Evolutionary conservation across 164 flowering plant genomes (phyloP), one percentile per base, ranked within the genome.

Genomic region (Paratinospora sagittata): DNA sequence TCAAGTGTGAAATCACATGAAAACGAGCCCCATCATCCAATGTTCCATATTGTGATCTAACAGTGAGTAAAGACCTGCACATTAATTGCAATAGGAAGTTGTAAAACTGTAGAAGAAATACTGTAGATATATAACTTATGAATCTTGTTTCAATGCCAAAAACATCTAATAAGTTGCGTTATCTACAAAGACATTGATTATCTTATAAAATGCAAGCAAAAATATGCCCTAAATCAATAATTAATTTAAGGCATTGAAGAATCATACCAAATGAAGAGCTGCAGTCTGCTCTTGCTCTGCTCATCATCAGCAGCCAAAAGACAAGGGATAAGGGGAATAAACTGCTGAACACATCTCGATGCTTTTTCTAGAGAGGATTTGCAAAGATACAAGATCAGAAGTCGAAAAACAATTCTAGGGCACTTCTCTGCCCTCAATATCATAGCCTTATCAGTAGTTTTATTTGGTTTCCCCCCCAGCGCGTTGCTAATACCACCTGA

Each of bases 401-500:
- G 90, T 41, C 96, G 86, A 74, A 87, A 86, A 67, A 91, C 82
- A 78, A 91, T 86, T 81, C 92, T 81, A 66, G 98, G 93, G 73
- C 89, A 90, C 77, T 81, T 96, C 72, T 93, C 99, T 69, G 95
- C 97, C 81, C 98, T 85, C 73, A 96, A 81, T 21, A 91, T 81
- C 98, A 96, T 93, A 16, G 98, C 99, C 77, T 90, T 96, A 68
- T 96, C 99, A 78, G 83, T 80, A 73, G 41, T 76, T 83, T 85
- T 96, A 78, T 78, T 87, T 62, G 93, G 75, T 76, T 89, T 96
- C 76, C 92, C 98, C 77, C 86, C 87, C 79, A 96, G 77, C 1
- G 97, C 99, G 85, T 79, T 91, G 65, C 99, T 84, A 77, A 95
- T 86, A 63, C 98, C 94, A 64, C 98, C 98, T 47, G 99, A 93